Conservation (phyloP, 495 filamentous ascomycete species). For the Penicillium psychrofluorescens region DNA sequence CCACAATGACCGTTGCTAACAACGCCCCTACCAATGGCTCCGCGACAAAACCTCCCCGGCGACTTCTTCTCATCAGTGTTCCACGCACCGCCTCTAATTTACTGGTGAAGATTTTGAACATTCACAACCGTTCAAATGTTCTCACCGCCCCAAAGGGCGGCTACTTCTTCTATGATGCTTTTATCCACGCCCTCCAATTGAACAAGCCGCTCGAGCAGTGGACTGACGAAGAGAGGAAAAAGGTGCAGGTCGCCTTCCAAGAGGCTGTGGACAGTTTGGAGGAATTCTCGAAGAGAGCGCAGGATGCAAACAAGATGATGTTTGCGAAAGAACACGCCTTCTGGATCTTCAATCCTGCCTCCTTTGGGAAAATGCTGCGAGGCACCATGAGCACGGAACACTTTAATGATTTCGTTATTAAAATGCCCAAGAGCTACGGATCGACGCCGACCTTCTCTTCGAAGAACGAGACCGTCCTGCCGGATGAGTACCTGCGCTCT, state of each 20-base stretch:
- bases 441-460: constrained; percentile 14
- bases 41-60: background rate
- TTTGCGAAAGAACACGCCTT: constrained; percentile 35
- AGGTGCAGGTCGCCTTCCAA: constrained; percentile 8
- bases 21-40: no score
- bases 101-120: constrained; percentile 27
- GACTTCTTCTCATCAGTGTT: constrained; percentile 17
- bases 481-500: constrained; percentile 28
- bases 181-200: background rate
- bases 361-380: background rate
- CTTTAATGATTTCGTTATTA: constrained; percentile 1
- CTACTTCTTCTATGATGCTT: constrained; percentile 30
- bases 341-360: constrained; percentile 13
- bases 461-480: constrained; percentile 27
- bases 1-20: background rate
- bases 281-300: constrained; percentile 14
- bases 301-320: constrained; percentile 17
- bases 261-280: constrained; percentile 20
- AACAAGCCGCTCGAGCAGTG: constrained; percentile 18
- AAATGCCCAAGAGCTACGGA: constrained; percentile 6
- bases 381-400: background rate
- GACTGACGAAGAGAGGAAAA: constrained; percentile 13
- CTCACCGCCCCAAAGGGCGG: constrained; percentile 21
- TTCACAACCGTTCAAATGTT: constrained; percentile 28
- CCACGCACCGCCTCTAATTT: constrained; percentile 40